Percentiles rank a stretch among this genome's conserved stretches.
Evolutionary conservation across 129 eudicot genomes (phyloP).

Genomic region (Silybum marianum): DNA sequence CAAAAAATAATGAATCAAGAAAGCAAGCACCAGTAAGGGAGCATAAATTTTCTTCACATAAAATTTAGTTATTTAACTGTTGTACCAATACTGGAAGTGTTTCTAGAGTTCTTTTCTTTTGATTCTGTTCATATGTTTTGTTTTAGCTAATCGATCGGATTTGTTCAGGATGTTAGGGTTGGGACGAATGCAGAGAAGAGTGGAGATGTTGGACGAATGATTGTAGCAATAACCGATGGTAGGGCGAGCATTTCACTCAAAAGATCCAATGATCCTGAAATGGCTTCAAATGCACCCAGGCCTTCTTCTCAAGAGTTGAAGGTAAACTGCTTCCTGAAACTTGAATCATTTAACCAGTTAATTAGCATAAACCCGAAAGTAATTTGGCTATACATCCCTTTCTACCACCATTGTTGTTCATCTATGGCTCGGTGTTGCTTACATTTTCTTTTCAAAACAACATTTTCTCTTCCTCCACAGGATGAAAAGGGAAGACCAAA

Average conservation of each 20-base stretch:
- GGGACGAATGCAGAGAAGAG: slow-evolving; percentile 97
- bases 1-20: neutral
- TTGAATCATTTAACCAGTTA: slow-evolving; percentile 4
- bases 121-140: neutral
- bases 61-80: neutral
- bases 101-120: neutral
- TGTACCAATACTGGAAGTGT: neutral
- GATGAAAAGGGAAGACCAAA: too few relatives aligned
- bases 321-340: slow-evolving; percentile 59
- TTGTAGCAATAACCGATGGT: slow-evolving; percentile 95
- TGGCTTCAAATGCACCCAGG: slow-evolving; percentile 64
- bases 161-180: slow-evolving; percentile 81
- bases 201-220: slow-evolving; percentile 99
- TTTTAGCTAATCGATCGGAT: slow-evolving; percentile 2
- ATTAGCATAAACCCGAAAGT: too few relatives aligned
- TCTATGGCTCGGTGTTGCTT: too few relatives aligned
- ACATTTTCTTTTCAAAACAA: too few relatives aligned
- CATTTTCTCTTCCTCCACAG: too few relatives aligned
- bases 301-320: slow-evolving; percentile 85
- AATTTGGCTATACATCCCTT: neutral
- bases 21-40: neutral
- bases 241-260: slow-evolving; percentile 93
- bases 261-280: slow-evolving; percentile 88
- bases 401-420: neutral
- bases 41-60: neutral